phyloP scores from a whole-genome alignment of 805 yeast genomes.

The Starmerella bombi region DNA sequence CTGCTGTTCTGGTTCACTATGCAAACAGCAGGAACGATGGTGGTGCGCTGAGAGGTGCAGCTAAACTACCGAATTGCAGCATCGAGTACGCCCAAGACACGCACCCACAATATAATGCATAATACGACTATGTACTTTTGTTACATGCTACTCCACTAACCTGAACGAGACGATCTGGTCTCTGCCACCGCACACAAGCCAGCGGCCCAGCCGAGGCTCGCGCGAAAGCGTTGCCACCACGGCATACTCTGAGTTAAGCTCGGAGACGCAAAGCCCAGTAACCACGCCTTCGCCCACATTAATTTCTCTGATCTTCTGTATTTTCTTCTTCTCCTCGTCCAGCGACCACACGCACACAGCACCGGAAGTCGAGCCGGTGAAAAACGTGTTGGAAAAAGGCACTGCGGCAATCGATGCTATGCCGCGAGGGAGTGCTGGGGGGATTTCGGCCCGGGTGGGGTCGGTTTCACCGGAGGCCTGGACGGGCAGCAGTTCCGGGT shows the following conservation, averaged over 20 bases:
- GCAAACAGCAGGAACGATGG: too few species aligned
- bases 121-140: too few species aligned
- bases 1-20: too few species aligned
- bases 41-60: too few species aligned
- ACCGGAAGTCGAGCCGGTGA: constrained; percentile 86
- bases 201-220: constrained; percentile 81
- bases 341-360: constrained; percentile 65
- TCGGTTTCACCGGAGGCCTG: constrained; percentile 41
- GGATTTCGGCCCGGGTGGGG: constrained; percentile 30
- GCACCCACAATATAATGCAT: too few species aligned
- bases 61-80: too few species aligned
- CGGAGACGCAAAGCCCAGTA: constrained; percentile 27
- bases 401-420: constrained; percentile 69
- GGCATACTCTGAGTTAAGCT: constrained; percentile 30
- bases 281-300: constrained; percentile 50
- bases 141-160: not conserved
- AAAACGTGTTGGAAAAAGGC: constrained; percentile 72
- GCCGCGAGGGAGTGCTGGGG: constrained; percentile 68
- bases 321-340: constrained; percentile 47
- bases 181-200: constrained; percentile 48
- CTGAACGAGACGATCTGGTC: constrained; percentile 17
- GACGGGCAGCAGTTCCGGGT: constrained; percentile 36
- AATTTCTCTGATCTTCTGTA: constrained; percentile 44
- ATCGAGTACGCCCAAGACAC: too few species aligned
- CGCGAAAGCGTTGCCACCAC: constrained; percentile 60